These are phyloP conservation scores for Pezicula neosporulosa DNA, from an alignment of 2,329 filamentous ascomycete genomes.

Conservation along the genomic window DNA sequence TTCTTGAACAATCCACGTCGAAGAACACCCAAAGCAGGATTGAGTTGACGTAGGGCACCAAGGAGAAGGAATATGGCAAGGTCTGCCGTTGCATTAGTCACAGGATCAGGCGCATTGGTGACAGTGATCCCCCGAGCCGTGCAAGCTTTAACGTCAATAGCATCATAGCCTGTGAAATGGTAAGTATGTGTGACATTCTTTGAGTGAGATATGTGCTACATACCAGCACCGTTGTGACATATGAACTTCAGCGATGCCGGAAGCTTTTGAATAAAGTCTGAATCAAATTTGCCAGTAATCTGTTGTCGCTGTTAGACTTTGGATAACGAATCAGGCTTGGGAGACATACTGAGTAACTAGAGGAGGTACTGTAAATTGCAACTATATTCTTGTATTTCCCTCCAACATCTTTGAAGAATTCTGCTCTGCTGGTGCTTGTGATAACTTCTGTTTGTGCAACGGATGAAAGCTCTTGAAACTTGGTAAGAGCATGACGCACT, in stretches of 20 bases:
- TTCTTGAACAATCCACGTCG: slow-evolving; percentile 31
- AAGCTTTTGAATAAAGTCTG: slow-evolving; percentile 56
- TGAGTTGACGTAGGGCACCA: slow-evolving; percentile 53
- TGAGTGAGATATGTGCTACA: slow-evolving; percentile 39
- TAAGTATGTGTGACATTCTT: slow-evolving; percentile 39
- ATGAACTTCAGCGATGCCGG: slow-evolving; percentile 36
- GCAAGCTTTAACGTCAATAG: slow-evolving; percentile 69
- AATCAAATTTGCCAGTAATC: slow-evolving; percentile 47
- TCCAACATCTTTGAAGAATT: slow-evolving; percentile 8
- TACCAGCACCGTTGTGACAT: slow-evolving; percentile 31
- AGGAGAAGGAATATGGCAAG: slow-evolving; percentile 73
- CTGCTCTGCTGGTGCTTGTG: slow-evolving; percentile 2
- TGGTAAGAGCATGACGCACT: slow-evolving; percentile 5
- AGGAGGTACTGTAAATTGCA: slow-evolving; percentile 10
- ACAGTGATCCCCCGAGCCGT: slow-evolving; percentile 54
- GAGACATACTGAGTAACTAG: slow-evolving; percentile 3
- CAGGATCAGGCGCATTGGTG: slow-evolving; percentile 71
- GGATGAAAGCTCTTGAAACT: neutral
- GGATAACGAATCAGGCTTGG: neutral
- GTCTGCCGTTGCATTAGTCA: slow-evolving; percentile 78
- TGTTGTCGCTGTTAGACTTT: neutral
- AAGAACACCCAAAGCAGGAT: slow-evolving; percentile 36
- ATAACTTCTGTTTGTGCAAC: slow-evolving; percentile 8
- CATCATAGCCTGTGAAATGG: slow-evolving; percentile 68
- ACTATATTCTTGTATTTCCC: slow-evolving; percentile 5